Evolutionary conservation across 2,329 filamentous ascomycete genomes (phyloP), one percentile per base, ranked within the genome.

Genomic region (Pseudogymnoascus verrucosus): DNA sequence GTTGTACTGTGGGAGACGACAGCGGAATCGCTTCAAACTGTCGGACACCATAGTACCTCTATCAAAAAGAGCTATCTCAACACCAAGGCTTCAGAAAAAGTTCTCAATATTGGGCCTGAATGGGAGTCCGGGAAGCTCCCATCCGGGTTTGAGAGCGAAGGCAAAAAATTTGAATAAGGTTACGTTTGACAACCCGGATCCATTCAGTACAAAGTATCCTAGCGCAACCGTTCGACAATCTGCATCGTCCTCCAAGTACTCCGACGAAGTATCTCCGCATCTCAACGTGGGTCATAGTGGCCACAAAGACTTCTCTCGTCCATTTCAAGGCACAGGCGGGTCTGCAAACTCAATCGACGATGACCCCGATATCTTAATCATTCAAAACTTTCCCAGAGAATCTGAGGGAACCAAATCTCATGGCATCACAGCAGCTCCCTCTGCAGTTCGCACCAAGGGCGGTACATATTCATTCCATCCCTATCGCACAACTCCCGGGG

Each of bases 351-450:
- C 28, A 16, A 57, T 34, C 10, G 28, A 19, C n/a, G 26, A 57
- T 16, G 51, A 57, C 4, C 51, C 10, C n/a, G 51, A 57, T 57
- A 57, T 57, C n/a, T 34, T 57, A 57, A 57, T 57, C 26, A 57
- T 57, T 34, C 51, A 57, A 57, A 57, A 57, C n/a, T 57, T 57
- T 14, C 51, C 51, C 28, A 19, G n/a, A 28, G 51, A 57, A 31
- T 10, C 47, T 7, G 10, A 57, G n/a, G 47, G 19, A n/a, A 19
- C 28, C 28, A 57, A 34, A 57, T 7, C 51, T 14, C 26, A 14
- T 57, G 28, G n/a, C 16, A 57, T 57, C 11, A 34, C 51, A 4
- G 11, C 26, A 31, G n/a, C 26, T 19, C 51, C 51, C 28, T 57
- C 51, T 57, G 28, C 51, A 57, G 26, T 19, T 12, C 51, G 51